phyloP scores from a whole-genome alignment of 805 yeast genomes.

The Metschnikowia koreensis region DNA sequence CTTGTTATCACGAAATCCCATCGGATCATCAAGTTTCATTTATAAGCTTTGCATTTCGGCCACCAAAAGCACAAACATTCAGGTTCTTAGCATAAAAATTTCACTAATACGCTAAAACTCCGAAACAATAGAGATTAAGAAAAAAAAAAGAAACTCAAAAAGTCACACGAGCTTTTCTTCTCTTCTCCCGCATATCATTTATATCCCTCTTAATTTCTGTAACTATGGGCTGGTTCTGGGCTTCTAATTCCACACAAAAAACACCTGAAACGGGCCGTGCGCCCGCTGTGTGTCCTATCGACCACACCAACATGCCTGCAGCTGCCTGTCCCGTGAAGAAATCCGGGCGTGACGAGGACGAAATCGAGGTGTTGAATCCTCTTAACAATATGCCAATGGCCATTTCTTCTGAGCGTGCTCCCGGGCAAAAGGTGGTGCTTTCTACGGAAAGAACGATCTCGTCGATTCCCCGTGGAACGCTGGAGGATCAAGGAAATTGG shows the following conservation, averaged over 20 bases:
- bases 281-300: conserved; percentile 19
- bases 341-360: conserved; percentile 9
- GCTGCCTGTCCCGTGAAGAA: conserved; percentile 17
- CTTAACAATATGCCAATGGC: conserved; percentile 84
- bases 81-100: no score
- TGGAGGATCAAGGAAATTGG: conserved; percentile 74
- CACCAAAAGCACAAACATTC: no score
- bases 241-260: conserved; percentile 32
- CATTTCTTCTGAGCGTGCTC: conserved; percentile 62
- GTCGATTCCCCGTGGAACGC: conserved; percentile 80
- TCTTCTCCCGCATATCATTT: neutral
- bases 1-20: no score
- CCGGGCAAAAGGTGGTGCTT: conserved; percentile 75
- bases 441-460: conserved; percentile 85
- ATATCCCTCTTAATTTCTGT: neutral
- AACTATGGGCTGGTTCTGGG: conserved; percentile 91
- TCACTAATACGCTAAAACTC: no score
- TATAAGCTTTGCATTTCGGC: no score
- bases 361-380: conserved; percentile 58
- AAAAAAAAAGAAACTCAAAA: no score
- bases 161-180: neutral
- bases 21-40: no score
- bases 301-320: conserved; percentile 13
- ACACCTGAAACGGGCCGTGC: neutral
- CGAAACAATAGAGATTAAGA: no score